These are phyloP conservation scores for Xylaria sp. DNA, from an alignment of 2,329 filamentous ascomycete species.

Conservation along the genomic window DNA sequence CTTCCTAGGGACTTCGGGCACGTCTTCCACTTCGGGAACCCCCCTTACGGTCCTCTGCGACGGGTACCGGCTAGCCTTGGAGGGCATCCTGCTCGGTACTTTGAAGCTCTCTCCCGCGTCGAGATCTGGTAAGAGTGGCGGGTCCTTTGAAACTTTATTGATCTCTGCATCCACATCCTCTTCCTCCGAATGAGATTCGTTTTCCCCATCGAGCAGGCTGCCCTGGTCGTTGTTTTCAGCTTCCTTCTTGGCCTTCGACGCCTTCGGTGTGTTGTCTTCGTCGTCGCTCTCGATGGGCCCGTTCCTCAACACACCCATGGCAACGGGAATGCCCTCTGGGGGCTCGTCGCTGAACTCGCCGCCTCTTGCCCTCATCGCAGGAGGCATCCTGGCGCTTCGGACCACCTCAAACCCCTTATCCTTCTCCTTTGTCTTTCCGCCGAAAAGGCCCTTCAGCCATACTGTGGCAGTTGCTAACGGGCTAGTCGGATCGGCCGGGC, in stretches of 20 bases:
- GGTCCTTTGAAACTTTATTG: slow-evolving; percentile 48
- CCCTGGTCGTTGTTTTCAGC: slow-evolving; percentile 39
- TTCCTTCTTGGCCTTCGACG: slow-evolving; percentile 34
- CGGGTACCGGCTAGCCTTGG: slow-evolving; percentile 54
- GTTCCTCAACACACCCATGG: slow-evolving; percentile 61
- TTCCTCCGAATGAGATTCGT: slow-evolving; percentile 48
- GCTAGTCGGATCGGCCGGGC: slow-evolving; percentile 90
- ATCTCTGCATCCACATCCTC: slow-evolving; percentile 42
- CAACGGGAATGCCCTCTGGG: slow-evolving; percentile 67
- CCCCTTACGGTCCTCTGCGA: slow-evolving; percentile 42
- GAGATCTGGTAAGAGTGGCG: slow-evolving; percentile 63
- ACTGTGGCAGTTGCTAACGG: slow-evolving; percentile 86
- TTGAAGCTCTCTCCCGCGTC: slow-evolving; percentile 63
- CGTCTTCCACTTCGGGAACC: slow-evolving; percentile 28
- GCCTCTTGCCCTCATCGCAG: slow-evolving; percentile 64
- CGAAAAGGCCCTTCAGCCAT: slow-evolving; percentile 81
- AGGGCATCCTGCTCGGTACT: slow-evolving; percentile 64
- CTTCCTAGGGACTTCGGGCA: slow-evolving; percentile 68
- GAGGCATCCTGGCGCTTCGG: slow-evolving; percentile 82
- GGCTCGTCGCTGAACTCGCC: slow-evolving; percentile 67
- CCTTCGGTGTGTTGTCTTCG: slow-evolving; percentile 46
- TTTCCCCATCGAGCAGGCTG: slow-evolving; percentile 51
- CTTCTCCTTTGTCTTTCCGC: slow-evolving; percentile 89
- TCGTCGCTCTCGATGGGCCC: slow-evolving; percentile 68
- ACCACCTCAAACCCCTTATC: slow-evolving; percentile 97